Percentiles rank a stretch among this genome's conserved stretches.
Evolutionary conservation across 352 stramenopile species (phyloP).

Genomic region (Pythium graminicola): DNA sequence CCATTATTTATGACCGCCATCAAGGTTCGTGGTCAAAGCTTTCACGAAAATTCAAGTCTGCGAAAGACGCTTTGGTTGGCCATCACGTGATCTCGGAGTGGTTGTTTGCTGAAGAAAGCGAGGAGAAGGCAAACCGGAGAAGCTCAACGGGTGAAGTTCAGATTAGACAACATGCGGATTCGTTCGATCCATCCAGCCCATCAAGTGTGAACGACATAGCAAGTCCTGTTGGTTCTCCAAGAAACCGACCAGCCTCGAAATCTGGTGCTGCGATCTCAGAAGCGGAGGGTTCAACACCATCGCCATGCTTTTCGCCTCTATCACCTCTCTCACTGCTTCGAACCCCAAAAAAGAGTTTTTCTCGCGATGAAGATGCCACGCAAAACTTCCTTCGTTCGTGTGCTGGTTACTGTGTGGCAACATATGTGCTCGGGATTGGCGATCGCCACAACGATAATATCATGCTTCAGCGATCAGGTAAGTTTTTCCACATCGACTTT

Average conservation of each 20-base stretch:
- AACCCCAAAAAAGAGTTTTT: slow-evolving; percentile 26
- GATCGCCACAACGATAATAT: slow-evolving; percentile 95
- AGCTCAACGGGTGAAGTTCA: neutral
- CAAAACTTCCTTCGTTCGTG: slow-evolving; percentile 87
- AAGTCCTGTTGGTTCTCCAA: slow-evolving; percentile 4
- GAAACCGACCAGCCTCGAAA: neutral
- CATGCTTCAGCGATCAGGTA: slow-evolving; percentile 91
- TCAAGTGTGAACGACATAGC: neutral
- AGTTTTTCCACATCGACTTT: slow-evolving; percentile 97
- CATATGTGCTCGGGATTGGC: slow-evolving; percentile 91
- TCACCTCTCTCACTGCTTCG: slow-evolving; percentile 33
- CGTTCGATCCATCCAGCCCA: neutral
- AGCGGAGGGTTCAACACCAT: no score
- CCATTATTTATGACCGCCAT: slow-evolving; percentile 77
- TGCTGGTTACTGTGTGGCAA: slow-evolving; percentile 91
- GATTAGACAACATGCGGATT: neutral
- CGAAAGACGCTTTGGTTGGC: slow-evolving; percentile 58
- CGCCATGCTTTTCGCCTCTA: slow-evolving; percentile 38
- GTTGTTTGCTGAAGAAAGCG: slow-evolving; percentile 39
- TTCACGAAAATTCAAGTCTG: slow-evolving; percentile 55
- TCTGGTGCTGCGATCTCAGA: neutral
- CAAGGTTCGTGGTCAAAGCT: slow-evolving; percentile 53
- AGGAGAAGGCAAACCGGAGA: neutral
- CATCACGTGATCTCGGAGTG: slow-evolving; percentile 65
- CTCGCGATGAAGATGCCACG: slow-evolving; percentile 47